Conservation (phyloP, 1,139 yeast genomes). For the Taphrina wiesneri region DNA sequence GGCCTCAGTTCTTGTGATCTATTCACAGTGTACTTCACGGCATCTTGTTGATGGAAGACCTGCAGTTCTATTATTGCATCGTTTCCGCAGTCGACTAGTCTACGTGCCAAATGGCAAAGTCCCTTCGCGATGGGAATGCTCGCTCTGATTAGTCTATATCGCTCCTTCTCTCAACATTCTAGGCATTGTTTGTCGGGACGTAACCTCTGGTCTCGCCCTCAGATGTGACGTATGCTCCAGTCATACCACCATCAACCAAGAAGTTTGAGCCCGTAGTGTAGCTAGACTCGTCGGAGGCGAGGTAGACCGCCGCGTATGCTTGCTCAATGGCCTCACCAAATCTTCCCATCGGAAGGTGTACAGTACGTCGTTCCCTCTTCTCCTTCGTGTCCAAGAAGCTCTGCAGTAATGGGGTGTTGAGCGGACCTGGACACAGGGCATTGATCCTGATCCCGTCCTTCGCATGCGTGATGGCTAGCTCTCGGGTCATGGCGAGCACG, state of each 20-base stretch:
- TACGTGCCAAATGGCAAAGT: too few relatives aligned
- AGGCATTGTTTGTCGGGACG: conserved; percentile 28
- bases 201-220: conserved; percentile 12
- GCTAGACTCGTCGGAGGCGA: conserved; percentile 75
- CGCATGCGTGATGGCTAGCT: conserved; percentile 68
- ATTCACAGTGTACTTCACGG: too few relatives aligned
- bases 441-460: conserved; percentile 68
- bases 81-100: too few relatives aligned
- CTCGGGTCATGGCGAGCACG: conserved; percentile 55
- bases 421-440: conserved; percentile 69
- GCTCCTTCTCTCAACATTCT: neutral
- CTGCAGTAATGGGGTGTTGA: conserved; percentile 59
- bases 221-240: conserved; percentile 30
- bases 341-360: conserved; percentile 51
- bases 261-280: conserved; percentile 83
- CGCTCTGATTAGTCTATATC: neutral
- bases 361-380: conserved; percentile 49
- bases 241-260: conserved; percentile 77
- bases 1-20: too few relatives aligned
- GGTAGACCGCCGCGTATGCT: conserved; percentile 77
- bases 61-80: neutral
- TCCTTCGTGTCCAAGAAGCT: conserved; percentile 51
- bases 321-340: conserved; percentile 66
- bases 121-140: too few relatives aligned
- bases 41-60: too few relatives aligned